Conservation (phyloP, 805 yeast species). For the Clavispora asparagi region DNA sequence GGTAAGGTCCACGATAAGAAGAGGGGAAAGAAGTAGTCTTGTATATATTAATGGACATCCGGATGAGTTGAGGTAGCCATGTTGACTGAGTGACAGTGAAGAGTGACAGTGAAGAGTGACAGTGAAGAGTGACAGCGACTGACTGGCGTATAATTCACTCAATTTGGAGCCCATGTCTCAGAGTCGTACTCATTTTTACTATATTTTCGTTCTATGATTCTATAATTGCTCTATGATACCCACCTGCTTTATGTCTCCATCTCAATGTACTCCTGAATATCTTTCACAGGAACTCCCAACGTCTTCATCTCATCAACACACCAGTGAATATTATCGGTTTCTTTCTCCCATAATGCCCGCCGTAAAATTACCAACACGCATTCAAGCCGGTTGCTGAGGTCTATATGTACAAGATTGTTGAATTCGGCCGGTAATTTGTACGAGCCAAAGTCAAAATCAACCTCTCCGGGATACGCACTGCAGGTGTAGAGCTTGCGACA, state of each 20-base stretch:
- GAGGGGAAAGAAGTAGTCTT: constrained; percentile 30
- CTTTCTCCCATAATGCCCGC: constrained; percentile 21
- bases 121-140: too few relatives aligned
- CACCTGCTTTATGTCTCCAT: background rate
- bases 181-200: too few relatives aligned
- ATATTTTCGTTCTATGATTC: too few relatives aligned
- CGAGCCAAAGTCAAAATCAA: constrained; percentile 14
- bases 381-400: constrained; percentile 10
- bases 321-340: constrained; percentile 23
- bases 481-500: constrained; percentile 14
- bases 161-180: too few relatives aligned
- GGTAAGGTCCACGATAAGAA: constrained; percentile 48
- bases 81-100: background rate
- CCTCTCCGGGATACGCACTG: constrained; percentile 4
- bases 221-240: background rate
- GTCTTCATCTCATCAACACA: constrained; percentile 24
- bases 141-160: too few relatives aligned
- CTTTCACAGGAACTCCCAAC: constrained; percentile 17
- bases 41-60: constrained; percentile 4
- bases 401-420: constrained; percentile 12
- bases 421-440: constrained; percentile 17
- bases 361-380: constrained; percentile 19
- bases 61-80: background rate
- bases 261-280: constrained; percentile 1
- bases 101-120: too few relatives aligned